Percentiles rank a stretch among this genome's conserved stretches.
Conservation (phyloP, 164 flowering plant species). For the Santalum album region DNA sequence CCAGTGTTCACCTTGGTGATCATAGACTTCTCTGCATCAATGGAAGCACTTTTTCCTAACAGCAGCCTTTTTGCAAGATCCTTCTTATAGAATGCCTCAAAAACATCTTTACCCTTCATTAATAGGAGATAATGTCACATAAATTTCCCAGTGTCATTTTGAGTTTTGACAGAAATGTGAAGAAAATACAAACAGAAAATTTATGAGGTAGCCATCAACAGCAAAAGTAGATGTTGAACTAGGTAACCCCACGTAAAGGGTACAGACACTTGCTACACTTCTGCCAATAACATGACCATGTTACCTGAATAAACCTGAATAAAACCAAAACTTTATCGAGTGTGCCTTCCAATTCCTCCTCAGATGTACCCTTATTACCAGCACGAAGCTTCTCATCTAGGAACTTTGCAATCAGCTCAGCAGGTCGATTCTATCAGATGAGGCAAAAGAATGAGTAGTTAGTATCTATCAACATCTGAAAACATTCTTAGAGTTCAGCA, state of each 20-base stretch:
- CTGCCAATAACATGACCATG: background rate
- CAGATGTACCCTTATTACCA: constrained; percentile 97
- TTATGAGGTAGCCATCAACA: background rate
- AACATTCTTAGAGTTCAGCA: background rate
- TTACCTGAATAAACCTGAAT: constrained; percentile 96
- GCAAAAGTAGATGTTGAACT: no score
- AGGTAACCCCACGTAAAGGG: no score
- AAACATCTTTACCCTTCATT: constrained; percentile 92
- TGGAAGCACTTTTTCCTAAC: constrained; percentile 96
- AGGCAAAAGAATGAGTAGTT: constrained; percentile 1
- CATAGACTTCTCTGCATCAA: constrained; percentile 99
- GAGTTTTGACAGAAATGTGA: background rate
- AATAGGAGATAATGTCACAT: constrained; percentile 3
- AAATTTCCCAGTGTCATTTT: no score
- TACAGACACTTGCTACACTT: background rate
- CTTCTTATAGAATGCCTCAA: constrained; percentile 98
- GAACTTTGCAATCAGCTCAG: constrained; percentile 96
- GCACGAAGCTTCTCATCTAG: constrained; percentile 99
- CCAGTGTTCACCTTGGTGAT: constrained; percentile 71
- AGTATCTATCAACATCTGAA: constrained; percentile 1
- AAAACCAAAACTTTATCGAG: constrained; percentile 93
- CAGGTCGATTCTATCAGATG: constrained; percentile 77
- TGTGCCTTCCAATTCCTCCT: constrained; percentile 93
- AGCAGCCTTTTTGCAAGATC: constrained; percentile 95
- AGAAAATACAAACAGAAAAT: background rate